Percentiles rank a stretch among this genome's conserved stretches.
phyloP scores from a whole-genome alignment of 768 basidiomycete genomes.

The Leucocoprinus birnbaumii region DNA sequence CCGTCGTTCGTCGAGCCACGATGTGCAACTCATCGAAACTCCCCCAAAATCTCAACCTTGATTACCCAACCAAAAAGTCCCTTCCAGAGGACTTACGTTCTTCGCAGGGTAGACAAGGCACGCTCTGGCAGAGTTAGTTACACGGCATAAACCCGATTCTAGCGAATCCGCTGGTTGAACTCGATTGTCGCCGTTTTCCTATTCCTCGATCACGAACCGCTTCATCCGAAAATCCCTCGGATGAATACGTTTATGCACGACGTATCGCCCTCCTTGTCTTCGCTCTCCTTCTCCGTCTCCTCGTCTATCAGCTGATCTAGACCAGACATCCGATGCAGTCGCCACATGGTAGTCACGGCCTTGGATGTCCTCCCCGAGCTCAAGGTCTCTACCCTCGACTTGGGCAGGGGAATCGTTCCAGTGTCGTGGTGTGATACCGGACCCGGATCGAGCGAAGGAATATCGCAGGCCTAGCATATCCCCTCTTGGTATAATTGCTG shows the following conservation, averaged over 20 bases:
- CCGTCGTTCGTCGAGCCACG: background rate
- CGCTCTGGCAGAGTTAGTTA: no score
- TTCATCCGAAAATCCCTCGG: slow-evolving; percentile 10
- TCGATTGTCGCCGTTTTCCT: background rate
- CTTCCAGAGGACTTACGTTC: no score
- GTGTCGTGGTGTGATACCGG: background rate
- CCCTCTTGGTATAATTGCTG: slow-evolving; percentile 1
- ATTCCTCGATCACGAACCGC: slow-evolving; percentile 1
- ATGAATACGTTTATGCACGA: background rate
- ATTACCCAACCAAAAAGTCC: background rate
- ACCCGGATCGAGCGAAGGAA: background rate
- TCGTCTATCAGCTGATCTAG: background rate
- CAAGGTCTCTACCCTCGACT: background rate
- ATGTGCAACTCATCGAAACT: background rate
- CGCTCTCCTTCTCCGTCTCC: background rate
- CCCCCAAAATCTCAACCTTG: background rate
- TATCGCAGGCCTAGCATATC: background rate
- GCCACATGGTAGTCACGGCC: background rate
- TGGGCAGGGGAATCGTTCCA: background rate
- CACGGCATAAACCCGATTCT: no score
- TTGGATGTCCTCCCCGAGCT: background rate
- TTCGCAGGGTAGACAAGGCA: no score
- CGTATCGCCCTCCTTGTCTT: background rate
- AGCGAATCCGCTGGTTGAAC: no score
- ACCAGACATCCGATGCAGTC: background rate